Base-by-base conservation (phyloP, 495 filamentous ascomycete genomes). In the Emericellopsis terricola region DNA sequence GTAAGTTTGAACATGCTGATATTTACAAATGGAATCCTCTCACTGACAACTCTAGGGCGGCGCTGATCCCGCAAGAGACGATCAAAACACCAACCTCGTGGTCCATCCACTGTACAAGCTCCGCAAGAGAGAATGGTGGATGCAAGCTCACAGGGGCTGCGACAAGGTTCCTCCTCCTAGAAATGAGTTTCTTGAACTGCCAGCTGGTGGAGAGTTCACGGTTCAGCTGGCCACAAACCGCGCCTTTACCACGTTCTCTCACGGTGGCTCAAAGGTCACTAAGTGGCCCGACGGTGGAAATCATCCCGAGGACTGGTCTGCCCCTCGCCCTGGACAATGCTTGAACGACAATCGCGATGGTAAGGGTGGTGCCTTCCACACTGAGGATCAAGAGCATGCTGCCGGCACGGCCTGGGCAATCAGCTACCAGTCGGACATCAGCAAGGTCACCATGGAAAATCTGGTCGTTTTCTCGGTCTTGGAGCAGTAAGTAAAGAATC, bases 351-450 rank as follows among this genome's bases (percentile, higher is more conserved):
- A 53, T 31, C 23, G 6, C 6, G 23, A 26, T 26, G 23, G 23
- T 11, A 6, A 11, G 6, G 23, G 23, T 11, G 65, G 60, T 6
- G 51, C 54, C 2, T 41, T 65, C 53, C 60, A 63, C 39, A 59
- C 52, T 13, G 51, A 53, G 34, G 68, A 59, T 41, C 47, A 57
- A 36, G 51, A 40, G 9, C 56, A 34, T 23, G 49, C 64, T 3
- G 55, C 58, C 7, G 68, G 65, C 4, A 65, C 62, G 9, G 68
- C 64, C 6, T 67, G 61, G 19, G 68, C 65, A 0, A 72, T 72
- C 28, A 62, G 59, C 20, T 72, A 72, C 39, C 47, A 65, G 31
- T 45, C 46, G 2, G 53, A 69, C 14, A 36, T 67, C 24, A 38
- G 41, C 5, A 39, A 60, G 4, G 65, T 69, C 8, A 62, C 55